phyloP scores from a whole-genome alignment of 306 rosid species.

The Alnus rubra region DNA sequence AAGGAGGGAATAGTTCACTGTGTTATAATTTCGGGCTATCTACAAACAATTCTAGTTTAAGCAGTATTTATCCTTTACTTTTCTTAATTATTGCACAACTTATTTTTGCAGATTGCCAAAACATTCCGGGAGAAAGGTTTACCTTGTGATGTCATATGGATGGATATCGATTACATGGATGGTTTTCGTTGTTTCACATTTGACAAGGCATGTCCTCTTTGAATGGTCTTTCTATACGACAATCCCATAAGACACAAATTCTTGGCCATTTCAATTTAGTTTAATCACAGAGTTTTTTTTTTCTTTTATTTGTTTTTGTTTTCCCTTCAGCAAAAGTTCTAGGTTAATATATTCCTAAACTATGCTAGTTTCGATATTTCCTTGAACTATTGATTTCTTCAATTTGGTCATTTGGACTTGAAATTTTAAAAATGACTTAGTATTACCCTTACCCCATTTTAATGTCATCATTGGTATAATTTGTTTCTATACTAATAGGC shows the following conservation, averaged over 20 bases:
- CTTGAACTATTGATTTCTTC: background rate
- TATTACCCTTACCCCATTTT: no score
- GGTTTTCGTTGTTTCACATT: slow-evolving; percentile 92
- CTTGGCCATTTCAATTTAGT: background rate
- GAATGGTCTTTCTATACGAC: background rate
- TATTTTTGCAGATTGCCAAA: slow-evolving; percentile 62
- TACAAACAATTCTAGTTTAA: background rate
- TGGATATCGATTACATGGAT: slow-evolving; percentile 97
- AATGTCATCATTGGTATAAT: no score
- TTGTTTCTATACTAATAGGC: no score
- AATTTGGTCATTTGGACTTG: no score
- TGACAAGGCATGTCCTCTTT: slow-evolving; percentile 55
- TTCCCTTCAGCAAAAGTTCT: background rate
- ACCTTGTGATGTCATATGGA: slow-evolving; percentile 94
- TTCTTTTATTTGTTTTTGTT: background rate
- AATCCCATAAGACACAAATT: slow-evolving; percentile 8
- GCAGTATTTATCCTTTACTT: slow-evolving; percentile 1
- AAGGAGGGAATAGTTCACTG: background rate
- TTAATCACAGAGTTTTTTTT: background rate
- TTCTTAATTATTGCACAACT: slow-evolving; percentile 24
- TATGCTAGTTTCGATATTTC: background rate
- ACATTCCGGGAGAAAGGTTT: slow-evolving; percentile 69
- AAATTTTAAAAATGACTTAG: no score
- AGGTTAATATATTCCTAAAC: background rate
- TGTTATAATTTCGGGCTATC: background rate